Conservation (phyloP, 768 basidiomycete species). For the Cubamyces sp. region DNA sequence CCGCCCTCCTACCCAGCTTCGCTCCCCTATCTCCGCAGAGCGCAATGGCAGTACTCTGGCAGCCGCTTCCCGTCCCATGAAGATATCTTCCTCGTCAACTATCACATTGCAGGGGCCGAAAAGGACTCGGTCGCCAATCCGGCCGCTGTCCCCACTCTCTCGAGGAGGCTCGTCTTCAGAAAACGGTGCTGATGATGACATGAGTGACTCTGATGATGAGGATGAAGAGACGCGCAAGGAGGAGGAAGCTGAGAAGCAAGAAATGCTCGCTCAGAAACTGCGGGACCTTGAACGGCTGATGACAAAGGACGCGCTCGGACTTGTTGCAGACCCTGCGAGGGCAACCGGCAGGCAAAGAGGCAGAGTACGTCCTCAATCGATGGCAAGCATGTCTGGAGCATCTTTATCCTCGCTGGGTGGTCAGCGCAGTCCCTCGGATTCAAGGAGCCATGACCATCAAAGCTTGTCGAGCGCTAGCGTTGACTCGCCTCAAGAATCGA, state of each 20-base stretch:
- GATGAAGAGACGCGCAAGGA: slow-evolving; percentile 61
- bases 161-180: slow-evolving; percentile 23
- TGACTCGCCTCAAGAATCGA: slow-evolving; percentile 76
- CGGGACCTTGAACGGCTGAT: slow-evolving; percentile 71
- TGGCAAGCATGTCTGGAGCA: slow-evolving; percentile 2
- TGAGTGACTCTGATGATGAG: slow-evolving; percentile 48
- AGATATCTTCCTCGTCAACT: slow-evolving; percentile 69
- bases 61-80: slow-evolving; percentile 38
- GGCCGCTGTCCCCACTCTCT: slow-evolving; percentile 50
- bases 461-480: slow-evolving; percentile 73
- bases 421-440: slow-evolving; percentile 47
- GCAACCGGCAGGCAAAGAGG: slow-evolving; percentile 17
- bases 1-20: slow-evolving; percentile 44
- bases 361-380: slow-evolving; percentile 26
- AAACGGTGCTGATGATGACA: slow-evolving; percentile 10
- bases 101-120: slow-evolving; percentile 65
- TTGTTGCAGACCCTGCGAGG: slow-evolving; percentile 48
- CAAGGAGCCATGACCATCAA: slow-evolving; percentile 56
- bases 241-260: slow-evolving; percentile 76
- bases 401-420: slow-evolving; percentile 31
- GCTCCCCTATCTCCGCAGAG: slow-evolving; percentile 2
- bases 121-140: slow-evolving; percentile 40
- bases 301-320: slow-evolving; percentile 72
- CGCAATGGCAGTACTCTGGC: slow-evolving; percentile 11
- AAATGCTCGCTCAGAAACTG: slow-evolving; percentile 67